Percentiles rank a stretch among this genome's conserved stretches.
Evolutionary conservation across 2,329 filamentous ascomycete species (phyloP).

Genomic region (Coleophoma eucalyptorum): DNA sequence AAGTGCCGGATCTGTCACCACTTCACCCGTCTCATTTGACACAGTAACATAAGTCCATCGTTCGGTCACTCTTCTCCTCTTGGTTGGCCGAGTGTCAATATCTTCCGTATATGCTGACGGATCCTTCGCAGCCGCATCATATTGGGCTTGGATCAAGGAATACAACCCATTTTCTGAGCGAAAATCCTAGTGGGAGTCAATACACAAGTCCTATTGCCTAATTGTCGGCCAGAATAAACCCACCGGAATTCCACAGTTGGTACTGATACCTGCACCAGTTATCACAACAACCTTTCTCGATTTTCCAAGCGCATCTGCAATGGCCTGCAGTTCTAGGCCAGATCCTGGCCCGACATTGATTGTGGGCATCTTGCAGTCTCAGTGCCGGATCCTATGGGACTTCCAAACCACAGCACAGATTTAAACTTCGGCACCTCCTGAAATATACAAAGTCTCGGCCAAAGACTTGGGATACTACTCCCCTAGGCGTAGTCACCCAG

Average conservation of each 20-base stretch:
- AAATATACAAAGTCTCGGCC: not conserved
- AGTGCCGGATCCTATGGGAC: not conserved
- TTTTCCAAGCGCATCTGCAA: slow-evolving; percentile 61
- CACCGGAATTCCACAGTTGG: slow-evolving; percentile 73
- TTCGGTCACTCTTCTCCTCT: slow-evolving; percentile 22
- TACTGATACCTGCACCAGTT: slow-evolving; percentile 71
- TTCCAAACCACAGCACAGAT: not conserved
- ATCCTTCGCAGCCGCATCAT: slow-evolving; percentile 46
- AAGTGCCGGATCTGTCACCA: slow-evolving; percentile 1
- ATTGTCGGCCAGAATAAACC: slow-evolving; percentile 18
- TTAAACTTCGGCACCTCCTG: not conserved
- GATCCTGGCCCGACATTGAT: slow-evolving; percentile 21
- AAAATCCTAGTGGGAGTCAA: slow-evolving; percentile 50
- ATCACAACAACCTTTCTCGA: slow-evolving; percentile 68
- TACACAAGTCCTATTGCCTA: too few species aligned
- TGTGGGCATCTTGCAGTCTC: slow-evolving; percentile 22
- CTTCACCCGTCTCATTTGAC: slow-evolving; percentile 19
- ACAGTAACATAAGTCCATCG: slow-evolving; percentile 23
- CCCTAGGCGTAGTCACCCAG: too few species aligned
- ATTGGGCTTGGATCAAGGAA: slow-evolving; percentile 66
- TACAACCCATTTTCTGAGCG: slow-evolving; percentile 71
- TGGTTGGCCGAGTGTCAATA: slow-evolving; percentile 28
- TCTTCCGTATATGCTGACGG: slow-evolving; percentile 26
- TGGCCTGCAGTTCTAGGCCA: slow-evolving; percentile 46
- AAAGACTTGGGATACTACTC: too few species aligned